Evolutionary conservation across 257 asterid genomes (phyloP).

Genomic region (Primulina eburnea): DNA sequence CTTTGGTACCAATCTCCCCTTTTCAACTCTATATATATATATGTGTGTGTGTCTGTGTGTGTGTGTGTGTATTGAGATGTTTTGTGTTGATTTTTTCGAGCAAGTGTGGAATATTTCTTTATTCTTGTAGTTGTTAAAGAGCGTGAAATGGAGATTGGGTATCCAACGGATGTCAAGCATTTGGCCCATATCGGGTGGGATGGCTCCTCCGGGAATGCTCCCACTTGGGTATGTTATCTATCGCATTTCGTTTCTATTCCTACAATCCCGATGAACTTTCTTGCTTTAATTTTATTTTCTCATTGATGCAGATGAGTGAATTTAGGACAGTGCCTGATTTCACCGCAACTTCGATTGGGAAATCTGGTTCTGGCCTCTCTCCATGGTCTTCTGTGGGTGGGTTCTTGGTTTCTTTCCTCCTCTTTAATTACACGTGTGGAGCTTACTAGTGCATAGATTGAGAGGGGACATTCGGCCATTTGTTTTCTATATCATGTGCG

Average conservation of each 20-base stretch:
- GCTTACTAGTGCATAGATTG: neutral
- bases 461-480: conserved; percentile 21
- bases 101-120: neutral
- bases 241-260: neutral
- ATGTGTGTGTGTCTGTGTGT: too few species aligned
- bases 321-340: conserved; percentile 83
- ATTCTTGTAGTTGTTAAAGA: conserved; percentile 52
- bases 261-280: neutral
- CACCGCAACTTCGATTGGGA: conserved; percentile 49
- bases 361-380: conserved; percentile 65
- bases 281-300: neutral
- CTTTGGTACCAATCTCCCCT: conserved; percentile 40
- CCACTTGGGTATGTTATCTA: conserved; percentile 50
- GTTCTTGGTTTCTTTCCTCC: conserved; percentile 8
- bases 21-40: neutral
- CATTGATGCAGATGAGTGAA: conserved; percentile 49
- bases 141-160: conserved; percentile 59
- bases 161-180: conserved; percentile 75
- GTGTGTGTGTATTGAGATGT: neutral
- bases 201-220: conserved; percentile 55
- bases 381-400: conserved; percentile 95
- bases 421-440: neutral
- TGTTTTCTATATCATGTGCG: conserved; percentile 32
- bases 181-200: conserved; percentile 70
- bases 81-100: neutral